phyloP scores from a whole-genome alignment of 148 eudicot genomes.

The Rhododendron simsii region DNA sequence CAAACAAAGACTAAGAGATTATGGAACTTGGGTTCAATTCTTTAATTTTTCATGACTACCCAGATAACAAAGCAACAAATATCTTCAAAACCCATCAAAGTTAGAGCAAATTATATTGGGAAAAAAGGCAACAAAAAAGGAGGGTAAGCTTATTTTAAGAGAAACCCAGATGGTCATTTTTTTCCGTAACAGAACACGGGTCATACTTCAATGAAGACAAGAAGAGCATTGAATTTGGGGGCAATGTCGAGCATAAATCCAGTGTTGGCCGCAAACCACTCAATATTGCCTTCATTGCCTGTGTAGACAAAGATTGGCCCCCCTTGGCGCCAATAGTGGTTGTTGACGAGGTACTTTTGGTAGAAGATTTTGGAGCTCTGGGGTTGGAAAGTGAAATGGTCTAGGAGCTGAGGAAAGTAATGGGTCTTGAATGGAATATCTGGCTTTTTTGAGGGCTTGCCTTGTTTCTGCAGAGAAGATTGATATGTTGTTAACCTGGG shows the following conservation, averaged over 20 bases:
- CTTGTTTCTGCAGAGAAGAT: constrained; percentile 16
- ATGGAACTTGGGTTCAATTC: neutral
- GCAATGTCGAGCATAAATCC: constrained; percentile 52
- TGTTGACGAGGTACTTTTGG: constrained; percentile 43
- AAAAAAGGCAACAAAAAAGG: neutral
- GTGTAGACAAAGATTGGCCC: constrained; percentile 42
- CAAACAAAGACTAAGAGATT: neutral
- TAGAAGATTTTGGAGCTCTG: constrained; percentile 35
- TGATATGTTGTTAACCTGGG: constrained; percentile 16
- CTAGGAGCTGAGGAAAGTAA: constrained; percentile 38
- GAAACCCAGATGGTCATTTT: neutral
- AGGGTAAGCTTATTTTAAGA: neutral
- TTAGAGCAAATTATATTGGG: neutral
- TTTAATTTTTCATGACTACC: neutral
- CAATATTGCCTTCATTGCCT: constrained; percentile 45
- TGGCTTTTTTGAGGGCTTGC: constrained; percentile 10
- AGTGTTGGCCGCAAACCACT: constrained; percentile 43
- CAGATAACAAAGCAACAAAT: neutral
- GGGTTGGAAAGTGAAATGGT: constrained; percentile 38
- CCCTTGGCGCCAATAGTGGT: constrained; percentile 32
- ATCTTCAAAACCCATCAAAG: constrained; percentile 1
- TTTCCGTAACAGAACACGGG: neutral
- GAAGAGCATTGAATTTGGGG: constrained; percentile 41
- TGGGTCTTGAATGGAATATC: constrained; percentile 27
- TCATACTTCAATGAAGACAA: constrained; percentile 43